Conservation (phyloP, 2,329 filamentous ascomycete genomes). For the Colletotrichum shisoi region DNA sequence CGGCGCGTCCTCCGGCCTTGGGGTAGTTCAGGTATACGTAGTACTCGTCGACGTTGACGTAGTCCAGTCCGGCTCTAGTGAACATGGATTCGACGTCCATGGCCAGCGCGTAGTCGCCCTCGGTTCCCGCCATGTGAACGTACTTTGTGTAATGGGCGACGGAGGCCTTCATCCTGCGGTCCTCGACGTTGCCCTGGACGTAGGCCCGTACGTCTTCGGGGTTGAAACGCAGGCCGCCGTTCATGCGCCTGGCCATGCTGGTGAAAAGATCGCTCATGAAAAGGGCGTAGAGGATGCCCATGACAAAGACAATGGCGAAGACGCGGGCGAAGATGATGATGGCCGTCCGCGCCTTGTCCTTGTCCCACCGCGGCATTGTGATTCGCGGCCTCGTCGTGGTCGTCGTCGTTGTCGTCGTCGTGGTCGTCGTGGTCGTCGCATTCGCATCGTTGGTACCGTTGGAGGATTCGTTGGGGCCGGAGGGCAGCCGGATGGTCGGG, state of each 20-base stretch:
- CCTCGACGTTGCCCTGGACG: constrained; percentile 76
- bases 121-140: constrained; percentile 91
- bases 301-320: constrained; percentile 76
- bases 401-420: constrained; percentile 28
- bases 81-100: constrained; percentile 86
- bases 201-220: constrained; percentile 81
- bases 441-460: constrained; percentile 40
- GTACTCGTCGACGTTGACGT: constrained; percentile 79
- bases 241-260: constrained; percentile 67
- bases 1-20: constrained; percentile 74
- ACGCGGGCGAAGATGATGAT: constrained; percentile 75
- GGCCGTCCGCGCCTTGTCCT: constrained; percentile 44
- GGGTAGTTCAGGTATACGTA: constrained; percentile 95
- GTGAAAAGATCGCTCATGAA: constrained; percentile 87
- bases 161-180: constrained; percentile 73
- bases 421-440: constrained; percentile 42
- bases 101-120: constrained; percentile 87
- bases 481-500: constrained; percentile 59
- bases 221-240: constrained; percentile 75
- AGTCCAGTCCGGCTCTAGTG: constrained; percentile 73
- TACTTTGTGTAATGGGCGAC: constrained; percentile 81
- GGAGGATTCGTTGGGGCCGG: constrained; percentile 46
- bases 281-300: constrained; percentile 81
- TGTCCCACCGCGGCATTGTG: constrained; percentile 28
- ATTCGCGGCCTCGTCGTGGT: constrained; percentile 41